These are phyloP conservation scores for Cutaneotrichosporon cyanovorans DNA, from an alignment of 1,284 basidiomycete genomes.

Conservation along the genomic window DNA sequence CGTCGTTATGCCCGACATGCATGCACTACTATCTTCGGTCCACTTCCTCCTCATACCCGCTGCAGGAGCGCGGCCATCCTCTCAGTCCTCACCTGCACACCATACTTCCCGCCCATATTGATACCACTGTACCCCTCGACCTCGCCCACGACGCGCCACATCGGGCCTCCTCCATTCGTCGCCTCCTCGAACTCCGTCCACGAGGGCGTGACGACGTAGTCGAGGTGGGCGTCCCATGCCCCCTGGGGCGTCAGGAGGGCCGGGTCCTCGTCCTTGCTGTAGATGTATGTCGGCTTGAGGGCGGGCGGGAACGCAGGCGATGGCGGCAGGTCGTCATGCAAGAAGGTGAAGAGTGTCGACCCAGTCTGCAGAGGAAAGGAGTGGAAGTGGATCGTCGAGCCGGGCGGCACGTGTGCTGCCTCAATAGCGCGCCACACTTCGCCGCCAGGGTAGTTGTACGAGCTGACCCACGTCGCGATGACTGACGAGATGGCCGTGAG, in stretches of 20 bases:
- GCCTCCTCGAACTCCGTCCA: constrained; percentile 12
- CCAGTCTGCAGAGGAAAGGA: constrained; percentile 62
- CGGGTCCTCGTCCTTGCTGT: constrained; percentile 70
- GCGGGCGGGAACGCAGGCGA: constrained; percentile 13
- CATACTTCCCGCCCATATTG: constrained; percentile 9
- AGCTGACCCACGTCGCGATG: constrained; percentile 56
- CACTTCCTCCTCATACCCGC: constrained; percentile 3
- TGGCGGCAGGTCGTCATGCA: constrained; percentile 52
- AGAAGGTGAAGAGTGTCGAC: constrained; percentile 77
- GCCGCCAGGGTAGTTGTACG: constrained; percentile 85
- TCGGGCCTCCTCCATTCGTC: background rate
- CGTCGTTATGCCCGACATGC: too few relatives aligned
- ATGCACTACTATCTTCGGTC: constrained; percentile 1
- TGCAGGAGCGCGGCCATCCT: constrained; percentile 10
- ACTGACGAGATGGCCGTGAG: constrained; percentile 53
- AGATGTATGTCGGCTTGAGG: constrained; percentile 52
- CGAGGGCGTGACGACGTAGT: constrained; percentile 34
- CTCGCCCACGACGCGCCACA: constrained; percentile 21
- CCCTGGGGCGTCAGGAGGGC: constrained; percentile 37
- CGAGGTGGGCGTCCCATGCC: constrained; percentile 24
- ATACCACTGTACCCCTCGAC: constrained; percentile 18
- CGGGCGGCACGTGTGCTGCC: constrained; percentile 22
- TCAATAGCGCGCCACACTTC: constrained; percentile 63
- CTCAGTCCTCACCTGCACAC: constrained; percentile 1
- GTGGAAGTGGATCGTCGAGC: constrained; percentile 34